phyloP scores from a whole-genome alignment of 202 grass and related monocot genomes.

The Carex arenaria region DNA sequence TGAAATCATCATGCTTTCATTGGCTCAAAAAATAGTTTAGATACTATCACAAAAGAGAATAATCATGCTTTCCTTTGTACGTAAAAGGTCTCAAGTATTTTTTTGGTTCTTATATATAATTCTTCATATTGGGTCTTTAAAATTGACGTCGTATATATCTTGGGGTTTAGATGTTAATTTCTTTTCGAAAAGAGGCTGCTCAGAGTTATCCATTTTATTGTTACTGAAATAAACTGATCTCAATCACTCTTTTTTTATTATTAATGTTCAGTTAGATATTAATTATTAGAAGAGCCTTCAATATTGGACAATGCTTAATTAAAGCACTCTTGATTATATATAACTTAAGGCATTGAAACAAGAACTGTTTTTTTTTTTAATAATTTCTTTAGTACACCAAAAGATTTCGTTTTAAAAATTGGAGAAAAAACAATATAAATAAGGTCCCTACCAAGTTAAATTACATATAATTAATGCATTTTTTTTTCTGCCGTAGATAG shows the following conservation, averaged over 20 bases:
- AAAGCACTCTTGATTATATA: background rate
- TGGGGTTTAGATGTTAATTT: no score
- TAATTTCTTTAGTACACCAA: no score
- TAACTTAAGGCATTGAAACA: background rate
- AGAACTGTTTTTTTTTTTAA: background rate
- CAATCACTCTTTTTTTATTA: no score
- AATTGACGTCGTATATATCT: no score
- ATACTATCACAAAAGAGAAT: background rate
- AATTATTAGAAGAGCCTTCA: background rate
- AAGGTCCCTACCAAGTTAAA: background rate
- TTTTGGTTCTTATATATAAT: background rate
- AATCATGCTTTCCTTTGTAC: background rate
- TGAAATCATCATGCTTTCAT: background rate
- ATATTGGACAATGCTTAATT: background rate
- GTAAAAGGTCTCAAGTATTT: background rate
- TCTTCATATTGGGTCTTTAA: background rate
- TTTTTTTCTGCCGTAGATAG: conserved; percentile 16
- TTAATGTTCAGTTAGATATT: no score
- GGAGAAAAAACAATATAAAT: background rate
- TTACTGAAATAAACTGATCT: no score
- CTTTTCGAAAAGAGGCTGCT: no score
- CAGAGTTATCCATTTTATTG: no score
- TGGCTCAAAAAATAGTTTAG: conserved; percentile 8
- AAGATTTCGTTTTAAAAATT: background rate
- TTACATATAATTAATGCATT: background rate